These are phyloP conservation scores for Spathaspora passalidarum DNA, from an alignment of 805 yeast species.

Conservation along the genomic window DNA sequence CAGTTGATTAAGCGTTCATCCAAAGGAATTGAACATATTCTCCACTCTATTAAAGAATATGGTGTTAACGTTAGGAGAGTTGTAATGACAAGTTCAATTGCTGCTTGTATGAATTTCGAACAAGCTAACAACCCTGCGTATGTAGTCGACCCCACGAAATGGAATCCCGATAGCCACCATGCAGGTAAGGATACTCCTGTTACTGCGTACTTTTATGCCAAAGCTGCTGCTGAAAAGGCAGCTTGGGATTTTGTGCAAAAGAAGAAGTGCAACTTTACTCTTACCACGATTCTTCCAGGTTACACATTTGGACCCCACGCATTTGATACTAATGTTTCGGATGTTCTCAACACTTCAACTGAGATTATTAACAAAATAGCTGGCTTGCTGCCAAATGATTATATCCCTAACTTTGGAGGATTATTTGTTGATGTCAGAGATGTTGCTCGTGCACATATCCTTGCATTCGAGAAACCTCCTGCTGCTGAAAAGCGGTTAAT, in stretches of 20 bases:
- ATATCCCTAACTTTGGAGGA: slow-evolving; percentile 11
- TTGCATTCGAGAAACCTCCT: slow-evolving; percentile 39
- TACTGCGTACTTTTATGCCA: slow-evolving; percentile 38
- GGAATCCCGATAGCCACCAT: slow-evolving; percentile 53
- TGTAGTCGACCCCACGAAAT: slow-evolving; percentile 38
- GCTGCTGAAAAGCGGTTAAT: slow-evolving; percentile 33
- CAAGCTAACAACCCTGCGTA: slow-evolving; percentile 21
- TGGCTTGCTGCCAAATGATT: slow-evolving; percentile 20
- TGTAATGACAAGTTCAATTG: slow-evolving; percentile 51
- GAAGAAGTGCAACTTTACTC: slow-evolving; percentile 27
- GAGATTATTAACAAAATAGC: slow-evolving; percentile 21
- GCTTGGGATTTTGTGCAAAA: slow-evolving; percentile 31
- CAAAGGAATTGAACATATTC: slow-evolving; percentile 48
- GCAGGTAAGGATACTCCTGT: slow-evolving; percentile 40
- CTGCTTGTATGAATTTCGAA: slow-evolving; percentile 39
- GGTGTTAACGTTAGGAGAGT: slow-evolving; percentile 42
- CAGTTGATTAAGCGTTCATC: slow-evolving; percentile 55
- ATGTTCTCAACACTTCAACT: slow-evolving; percentile 23
- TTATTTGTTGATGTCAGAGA: slow-evolving; percentile 56
- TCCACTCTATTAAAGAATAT: slow-evolving; percentile 43
- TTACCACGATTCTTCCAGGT: slow-evolving; percentile 34
- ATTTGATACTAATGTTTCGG: slow-evolving; percentile 31
- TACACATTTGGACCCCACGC: slow-evolving; percentile 42
- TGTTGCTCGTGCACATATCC: slow-evolving; percentile 56
- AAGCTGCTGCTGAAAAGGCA: slow-evolving; percentile 30